Percentiles rank a stretch among this genome's conserved stretches.
These are phyloP conservation scores for Podila epicladia DNA, from an alignment of 192 early-diverging fungal species.

Conservation along the genomic window DNA sequence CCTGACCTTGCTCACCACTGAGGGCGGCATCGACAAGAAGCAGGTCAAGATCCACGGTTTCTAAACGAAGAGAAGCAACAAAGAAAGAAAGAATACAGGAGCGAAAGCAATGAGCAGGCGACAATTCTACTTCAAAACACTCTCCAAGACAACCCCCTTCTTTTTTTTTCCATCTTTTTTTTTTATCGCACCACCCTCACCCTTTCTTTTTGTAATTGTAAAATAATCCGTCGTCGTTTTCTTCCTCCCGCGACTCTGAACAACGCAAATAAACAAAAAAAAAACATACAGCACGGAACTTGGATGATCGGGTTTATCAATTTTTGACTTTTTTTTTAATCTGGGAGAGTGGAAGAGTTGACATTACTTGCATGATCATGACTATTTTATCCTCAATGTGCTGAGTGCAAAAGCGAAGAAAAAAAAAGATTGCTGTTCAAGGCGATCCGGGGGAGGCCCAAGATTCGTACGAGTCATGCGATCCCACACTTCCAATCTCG, in stretches of 20 bases:
- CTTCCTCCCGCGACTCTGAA: background rate
- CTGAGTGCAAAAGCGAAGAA: background rate
- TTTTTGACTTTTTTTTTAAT: background rate
- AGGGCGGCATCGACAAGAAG: constrained; percentile 85
- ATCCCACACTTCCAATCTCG: constrained; percentile 38
- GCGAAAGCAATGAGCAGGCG: background rate
- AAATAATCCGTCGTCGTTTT: background rate
- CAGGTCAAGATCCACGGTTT: constrained; percentile 97
- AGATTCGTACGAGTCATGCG: constrained; percentile 42
- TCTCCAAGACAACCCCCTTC: too few relatives aligned
- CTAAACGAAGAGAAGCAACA: constrained; percentile 59
- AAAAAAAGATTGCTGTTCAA: background rate
- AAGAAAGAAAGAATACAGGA: background rate
- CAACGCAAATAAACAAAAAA: too few relatives aligned
- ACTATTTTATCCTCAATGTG: background rate
- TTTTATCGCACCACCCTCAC: background rate
- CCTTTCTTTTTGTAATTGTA: background rate
- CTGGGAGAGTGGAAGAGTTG: background rate
- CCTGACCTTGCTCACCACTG: constrained; percentile 74
- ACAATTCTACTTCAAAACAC: too few relatives aligned
- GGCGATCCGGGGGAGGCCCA: constrained; percentile 23
- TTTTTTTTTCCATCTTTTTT: too few relatives aligned
- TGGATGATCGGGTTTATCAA: background rate
- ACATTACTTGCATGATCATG: background rate
- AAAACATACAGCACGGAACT: too few relatives aligned